Evolutionary conservation across 768 basidiomycete species (phyloP).

Genomic region (Naganishia friedmannii): DNA sequence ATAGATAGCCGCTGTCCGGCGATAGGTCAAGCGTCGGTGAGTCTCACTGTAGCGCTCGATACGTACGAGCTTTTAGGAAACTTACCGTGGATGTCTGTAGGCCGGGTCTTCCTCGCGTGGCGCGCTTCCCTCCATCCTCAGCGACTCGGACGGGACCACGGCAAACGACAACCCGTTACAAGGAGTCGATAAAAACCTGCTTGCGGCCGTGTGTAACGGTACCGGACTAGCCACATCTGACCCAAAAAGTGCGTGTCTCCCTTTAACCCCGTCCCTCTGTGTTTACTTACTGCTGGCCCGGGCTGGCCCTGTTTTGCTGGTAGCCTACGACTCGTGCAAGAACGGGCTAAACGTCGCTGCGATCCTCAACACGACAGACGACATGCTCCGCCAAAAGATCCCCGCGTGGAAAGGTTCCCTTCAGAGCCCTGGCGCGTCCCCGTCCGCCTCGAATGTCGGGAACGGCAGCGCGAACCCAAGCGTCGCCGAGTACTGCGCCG

Average conservation of each 20-base stretch:
- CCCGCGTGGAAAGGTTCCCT: not conserved
- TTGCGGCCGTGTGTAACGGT: slow-evolving; percentile 1
- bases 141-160: not conserved
- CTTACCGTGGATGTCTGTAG: not conserved
- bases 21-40: too few species aligned
- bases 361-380: slow-evolving; percentile 17
- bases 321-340: slow-evolving; percentile 15
- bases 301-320: too few species aligned
- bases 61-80: too few species aligned
- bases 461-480: not conserved
- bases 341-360: slow-evolving; percentile 16
- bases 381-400: slow-evolving; percentile 15
- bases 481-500: not conserved
- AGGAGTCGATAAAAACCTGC: slow-evolving; percentile 9
- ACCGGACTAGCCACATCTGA: not conserved
- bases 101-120: not conserved
- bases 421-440: not conserved
- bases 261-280: too few species aligned
- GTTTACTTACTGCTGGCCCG: not conserved
- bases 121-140: not conserved
- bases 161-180: not conserved
- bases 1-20: slow-evolving; percentile 1
- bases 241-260: not conserved
- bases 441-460: too few species aligned
- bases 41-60: too few species aligned